These are phyloP conservation scores for Fusarium begoniae DNA, from an alignment of 2,329 filamentous ascomycete genomes.

Conservation along the genomic window DNA sequence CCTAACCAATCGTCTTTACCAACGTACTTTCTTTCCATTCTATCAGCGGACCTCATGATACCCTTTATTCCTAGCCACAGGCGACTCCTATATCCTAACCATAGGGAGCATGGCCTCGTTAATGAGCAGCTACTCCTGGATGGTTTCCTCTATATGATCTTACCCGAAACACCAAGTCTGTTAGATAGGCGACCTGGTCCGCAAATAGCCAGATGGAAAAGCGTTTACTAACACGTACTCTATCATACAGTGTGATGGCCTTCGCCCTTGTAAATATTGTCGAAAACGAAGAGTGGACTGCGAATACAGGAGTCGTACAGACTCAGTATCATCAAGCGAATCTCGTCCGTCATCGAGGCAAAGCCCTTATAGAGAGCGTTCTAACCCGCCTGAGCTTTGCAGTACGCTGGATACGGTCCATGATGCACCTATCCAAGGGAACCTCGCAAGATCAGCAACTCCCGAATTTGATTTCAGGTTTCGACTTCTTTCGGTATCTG, in stretches of 20 bases:
- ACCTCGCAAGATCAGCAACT: neutral
- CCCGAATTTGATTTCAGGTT: neutral
- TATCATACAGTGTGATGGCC: conserved; percentile 64
- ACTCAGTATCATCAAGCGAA: neutral
- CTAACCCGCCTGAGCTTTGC: neutral
- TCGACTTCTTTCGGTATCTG: conserved; percentile 37
- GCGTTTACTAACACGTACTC: neutral
- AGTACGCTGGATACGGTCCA: neutral
- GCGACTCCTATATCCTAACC: neutral
- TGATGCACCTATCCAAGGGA: neutral
- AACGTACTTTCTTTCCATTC: neutral
- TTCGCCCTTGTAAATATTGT: conserved; percentile 66
- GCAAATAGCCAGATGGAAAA: neutral
- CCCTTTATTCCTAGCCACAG: neutral
- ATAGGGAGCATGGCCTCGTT: neutral
- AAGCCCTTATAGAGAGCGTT: neutral
- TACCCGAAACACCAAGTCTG: neutral
- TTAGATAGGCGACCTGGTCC: neutral
- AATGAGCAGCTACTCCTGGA: neutral
- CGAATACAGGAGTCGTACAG: conserved; percentile 3
- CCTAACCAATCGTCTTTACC: neutral
- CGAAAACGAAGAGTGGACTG: conserved; percentile 50
- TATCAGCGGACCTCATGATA: neutral
- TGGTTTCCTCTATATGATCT: neutral
- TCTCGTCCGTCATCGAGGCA: conserved; percentile 1